Evolutionary conservation across 2,329 filamentous ascomycete genomes (phyloP), one percentile per base, ranked within the genome.

Genomic region (Neophaeococcomyces mojaviensis): DNA sequence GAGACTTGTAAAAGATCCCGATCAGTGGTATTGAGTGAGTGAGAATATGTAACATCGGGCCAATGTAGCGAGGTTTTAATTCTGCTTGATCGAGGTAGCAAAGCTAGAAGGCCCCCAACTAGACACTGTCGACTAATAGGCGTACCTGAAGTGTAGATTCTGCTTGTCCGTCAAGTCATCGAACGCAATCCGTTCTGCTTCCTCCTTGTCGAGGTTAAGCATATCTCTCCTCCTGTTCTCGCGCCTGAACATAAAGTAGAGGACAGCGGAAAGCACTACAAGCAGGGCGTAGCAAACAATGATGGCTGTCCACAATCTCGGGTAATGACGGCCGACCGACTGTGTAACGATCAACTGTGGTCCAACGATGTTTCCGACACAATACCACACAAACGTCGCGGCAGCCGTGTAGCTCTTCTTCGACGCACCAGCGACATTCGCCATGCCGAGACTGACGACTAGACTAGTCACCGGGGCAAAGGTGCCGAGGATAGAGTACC

Each of bases 371-470:
- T 88, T 88, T 1, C 84, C 78, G 5, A 88, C 79, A 46, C 82
- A 85, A 58, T 88, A 88, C 0, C 81, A 82, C 0, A 86, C 81
- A 51, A 88, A 88, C 1, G 86, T 82, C 0, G 80, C 79, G 0
- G 81, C 79, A 0, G 84, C 81, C 72, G 84, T 86, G 56, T 84
- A 81, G 52, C 79, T 84, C 69, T 88, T 88, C 67, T 88, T 88
- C 0, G 84, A 88, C 19, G 84, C 76, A 0, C 85, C 84, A 0
- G 84, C 83, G 0, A 88, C 82, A 53, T 88, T 88, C 9, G 77
- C 76, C 70, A 77, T 77, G 0, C 74, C 76, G 2, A 79, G 58
- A 0, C 69, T 70, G 34, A 80, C 77, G 2, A 74, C 72, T n/a
- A 78, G 66, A 35, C 77, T 81, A 1, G 85, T 83, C 0, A 85